Base-by-base conservation (phyloP, 108 stramenopile genomes). In the Pseudonitzschia delicatissima region DNA sequence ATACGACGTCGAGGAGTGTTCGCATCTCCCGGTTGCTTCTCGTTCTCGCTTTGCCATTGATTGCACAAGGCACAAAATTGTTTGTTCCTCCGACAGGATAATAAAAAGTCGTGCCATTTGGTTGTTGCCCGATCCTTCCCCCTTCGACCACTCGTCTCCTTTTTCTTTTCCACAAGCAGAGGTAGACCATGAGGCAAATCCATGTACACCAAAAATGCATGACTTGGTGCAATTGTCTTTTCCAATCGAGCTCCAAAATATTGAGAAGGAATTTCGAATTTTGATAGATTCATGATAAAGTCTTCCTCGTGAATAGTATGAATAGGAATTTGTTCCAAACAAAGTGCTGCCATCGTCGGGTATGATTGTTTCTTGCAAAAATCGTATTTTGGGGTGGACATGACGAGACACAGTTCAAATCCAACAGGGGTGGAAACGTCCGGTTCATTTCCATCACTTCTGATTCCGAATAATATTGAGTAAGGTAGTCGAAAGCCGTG, bases 201-300 rank as follows among this genome's bases (percentile, higher is more conserved):
- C 59, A 47, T 68, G 45, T 68, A 60, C 35, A 83, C 76, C 52
- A 92, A 65, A 68, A 92, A 92, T 15, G 91, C 91, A 71, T 92
- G 87, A 18, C 86, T 70, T 21, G 91, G 91, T 60, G 91, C 91
- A 40, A 92, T 77, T 0, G 75, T 82, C 37, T 75, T 62, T 67
- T 92, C 91, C 53, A 89, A 65, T 28, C 87, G 73, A 8, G 86
- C 77, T 39, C 91, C 91, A 75, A 80, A 92, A 73, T 82, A 92
- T 39, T 81, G 81, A 0, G 85, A 85, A 33, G 86, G 76, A 1
- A 87, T 71, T 3, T 71, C 40, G 48, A 69, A 71, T 66, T n/a
- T 15, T 13, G 58, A 64, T 23, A 37, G 25, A 42, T 61, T 61
- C 60, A 42, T 61, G 9, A 29, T 61, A 11, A n/a, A n/a, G n/a